A percentile compares a stretch with the other conserved stretches of the same genome.
Evolutionary conservation across 768 basidiomycete species (phyloP).

Genomic region (Cystobasidium ongulense): DNA sequence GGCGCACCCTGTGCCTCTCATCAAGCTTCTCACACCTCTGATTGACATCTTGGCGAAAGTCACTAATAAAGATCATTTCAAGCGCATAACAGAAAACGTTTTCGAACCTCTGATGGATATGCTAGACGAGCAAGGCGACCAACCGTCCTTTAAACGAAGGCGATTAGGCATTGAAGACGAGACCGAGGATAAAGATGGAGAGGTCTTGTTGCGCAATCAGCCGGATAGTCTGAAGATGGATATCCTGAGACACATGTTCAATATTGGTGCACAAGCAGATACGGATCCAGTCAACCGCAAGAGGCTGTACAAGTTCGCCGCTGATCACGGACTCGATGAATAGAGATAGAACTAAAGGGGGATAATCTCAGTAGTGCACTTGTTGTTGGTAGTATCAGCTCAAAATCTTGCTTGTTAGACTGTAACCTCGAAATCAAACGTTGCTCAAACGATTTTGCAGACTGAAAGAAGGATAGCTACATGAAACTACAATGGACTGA

Average conservation of each 20-base stretch:
- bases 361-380: not conserved
- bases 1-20: slow-evolving; percentile 50
- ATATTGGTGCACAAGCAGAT: not conserved
- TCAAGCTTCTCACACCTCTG: slow-evolving; percentile 61
- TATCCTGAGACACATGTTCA: slow-evolving; percentile 1
- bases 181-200: not conserved
- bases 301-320: slow-evolving; percentile 18
- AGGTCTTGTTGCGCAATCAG: not conserved
- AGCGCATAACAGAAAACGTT: slow-evolving; percentile 62
- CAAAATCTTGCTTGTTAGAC: not conserved
- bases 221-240: not conserved
- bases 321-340: slow-evolving; percentile 3
- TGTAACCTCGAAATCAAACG: not conserved
- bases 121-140: slow-evolving; percentile 46
- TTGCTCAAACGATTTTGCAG: not conserved
- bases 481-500: not conserved
- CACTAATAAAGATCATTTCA: slow-evolving; percentile 57
- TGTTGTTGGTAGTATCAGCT: not conserved
- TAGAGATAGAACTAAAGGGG: not conserved
- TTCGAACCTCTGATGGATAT: slow-evolving; percentile 62
- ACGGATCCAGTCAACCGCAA: slow-evolving; percentile 16
- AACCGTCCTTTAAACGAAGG: not conserved
- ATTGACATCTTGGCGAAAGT: slow-evolving; percentile 63
- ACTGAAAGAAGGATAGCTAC: not conserved
- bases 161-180: not conserved